Evolutionary conservation across 805 yeast species (phyloP).

Genomic region (Blastobotrys muscicola): DNA sequence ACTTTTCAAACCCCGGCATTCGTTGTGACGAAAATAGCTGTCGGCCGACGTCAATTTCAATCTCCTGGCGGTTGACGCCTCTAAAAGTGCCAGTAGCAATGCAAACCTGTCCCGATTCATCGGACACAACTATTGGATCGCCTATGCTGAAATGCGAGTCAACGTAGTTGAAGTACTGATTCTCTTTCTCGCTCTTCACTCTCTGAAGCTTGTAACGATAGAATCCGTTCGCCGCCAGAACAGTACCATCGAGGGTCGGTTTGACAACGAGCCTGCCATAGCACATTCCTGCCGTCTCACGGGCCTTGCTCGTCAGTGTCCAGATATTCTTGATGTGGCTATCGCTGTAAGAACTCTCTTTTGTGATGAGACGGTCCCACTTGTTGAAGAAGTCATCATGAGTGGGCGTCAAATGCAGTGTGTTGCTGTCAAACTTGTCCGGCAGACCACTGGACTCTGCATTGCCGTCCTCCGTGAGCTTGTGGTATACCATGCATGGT

Average conservation of each 20-base stretch:
- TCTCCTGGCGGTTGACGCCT: slow-evolving; percentile 31
- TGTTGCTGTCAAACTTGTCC: slow-evolving; percentile 39
- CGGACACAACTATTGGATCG: slow-evolving; percentile 69
- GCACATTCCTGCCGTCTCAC: slow-evolving; percentile 59
- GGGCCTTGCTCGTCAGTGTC: slow-evolving; percentile 46
- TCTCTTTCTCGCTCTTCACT: slow-evolving; percentile 3
- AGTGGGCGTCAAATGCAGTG: slow-evolving; percentile 39
- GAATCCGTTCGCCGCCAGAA: slow-evolving; percentile 3
- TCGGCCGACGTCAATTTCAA: slow-evolving; percentile 46
- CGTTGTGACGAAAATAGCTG: slow-evolving; percentile 38
- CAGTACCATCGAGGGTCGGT: slow-evolving; percentile 4
- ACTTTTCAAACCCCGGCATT: slow-evolving; percentile 34
- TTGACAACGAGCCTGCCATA: slow-evolving; percentile 41
- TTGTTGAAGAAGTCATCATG: slow-evolving; percentile 52
- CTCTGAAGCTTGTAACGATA: slow-evolving; percentile 7
- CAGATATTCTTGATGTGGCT: slow-evolving; percentile 55
- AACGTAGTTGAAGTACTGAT: slow-evolving; percentile 14
- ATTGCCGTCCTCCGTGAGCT: slow-evolving; percentile 49
- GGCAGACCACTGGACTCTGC: slow-evolving; percentile 46
- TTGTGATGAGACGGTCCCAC: slow-evolving; percentile 66
- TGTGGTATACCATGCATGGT: slow-evolving; percentile 53
- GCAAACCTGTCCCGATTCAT: slow-evolving; percentile 69
- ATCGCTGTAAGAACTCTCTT: slow-evolving; percentile 56
- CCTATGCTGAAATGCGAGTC: slow-evolving; percentile 42
- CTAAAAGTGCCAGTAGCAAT: slow-evolving; percentile 54